Evolutionary conservation across 179 eudicot species (phyloP), one percentile per base, ranked within the genome.

Genomic region (Amaranthus tricolor): DNA sequence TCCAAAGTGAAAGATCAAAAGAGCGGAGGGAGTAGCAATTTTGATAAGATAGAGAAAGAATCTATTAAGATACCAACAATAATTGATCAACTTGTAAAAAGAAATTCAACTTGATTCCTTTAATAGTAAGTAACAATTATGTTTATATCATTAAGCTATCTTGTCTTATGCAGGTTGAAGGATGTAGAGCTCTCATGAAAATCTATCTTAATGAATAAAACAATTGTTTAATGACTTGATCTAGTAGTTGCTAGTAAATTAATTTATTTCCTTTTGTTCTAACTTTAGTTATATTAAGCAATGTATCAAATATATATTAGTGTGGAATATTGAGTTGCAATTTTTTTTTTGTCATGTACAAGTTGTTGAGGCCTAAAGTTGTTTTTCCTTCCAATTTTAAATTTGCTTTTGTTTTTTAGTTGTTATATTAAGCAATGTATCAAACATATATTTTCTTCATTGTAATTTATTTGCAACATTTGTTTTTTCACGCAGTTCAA

Each of bases 121-220:
- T 51, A 71, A 70, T 31, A 62, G 68, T 64, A 31, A 31, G 40
- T 31, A 49, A 9, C 59, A 75, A 80, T 65, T 52, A 44, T 64
- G 57, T 44, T 70, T 68, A 50, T 77, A 56, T 74, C 77, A 51
- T 77, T 73, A 81, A 74, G 52, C 73, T 69, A 19, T 82, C 54
- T 70, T 62, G 48, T 74, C 21, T 71, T 66, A 64, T 75, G 84
- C 77, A 82, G 84, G 84, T 74, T 78, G 76, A 82, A 67, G 79
- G 78, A 78, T 82, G 1, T 24, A 66, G 68, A 61, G 84, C 66
- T 59, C 24, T 62, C 53, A 53, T 78, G 79, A 66, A 75, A 79
- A 75, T 74, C 72, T 17, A 71, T 19, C 61, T 31, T 13, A 43
- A 61, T 50, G 62, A 81, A 81, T 82, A 82, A 80, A 68, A 71